Conservation (phyloP, 345 rosid species). For the Gossypium rotundifolium region DNA sequence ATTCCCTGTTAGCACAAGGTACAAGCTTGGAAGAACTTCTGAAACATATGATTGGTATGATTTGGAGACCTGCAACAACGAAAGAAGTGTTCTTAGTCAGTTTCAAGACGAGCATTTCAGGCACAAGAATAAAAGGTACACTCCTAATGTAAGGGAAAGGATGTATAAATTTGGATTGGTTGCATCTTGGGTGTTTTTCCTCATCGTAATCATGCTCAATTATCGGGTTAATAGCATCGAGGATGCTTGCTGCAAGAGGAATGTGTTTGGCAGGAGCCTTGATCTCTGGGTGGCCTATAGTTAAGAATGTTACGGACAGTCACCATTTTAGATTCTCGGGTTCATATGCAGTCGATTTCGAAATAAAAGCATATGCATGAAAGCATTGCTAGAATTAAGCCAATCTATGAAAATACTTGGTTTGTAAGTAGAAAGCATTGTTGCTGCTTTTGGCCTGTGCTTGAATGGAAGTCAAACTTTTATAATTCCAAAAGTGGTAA, state of each 20-base stretch:
- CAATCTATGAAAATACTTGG: not conserved
- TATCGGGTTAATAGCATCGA: not conserved
- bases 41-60: constrained; percentile 1
- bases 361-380: not conserved
- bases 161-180: constrained; percentile 7
- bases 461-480: not conserved
- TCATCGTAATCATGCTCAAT: not conserved
- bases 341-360: not conserved
- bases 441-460: not conserved
- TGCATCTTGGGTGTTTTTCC: constrained; percentile 6
- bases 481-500: too few relatives aligned
- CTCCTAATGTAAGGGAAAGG: not conserved
- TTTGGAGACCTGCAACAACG: not conserved
- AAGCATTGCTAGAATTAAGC: not conserved
- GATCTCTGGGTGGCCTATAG: constrained; percentile 1
- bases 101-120: not conserved
- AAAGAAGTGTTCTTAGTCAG: not conserved
- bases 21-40: constrained; percentile 5
- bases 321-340: not conserved
- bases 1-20: not conserved
- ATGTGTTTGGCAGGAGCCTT: not conserved
- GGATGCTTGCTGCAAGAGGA: not conserved
- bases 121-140: not conserved
- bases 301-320: not conserved
- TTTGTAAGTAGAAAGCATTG: not conserved